Base-by-base conservation (phyloP, 495 filamentous ascomycete genomes). In the Sabuloglossum arenarium region DNA sequence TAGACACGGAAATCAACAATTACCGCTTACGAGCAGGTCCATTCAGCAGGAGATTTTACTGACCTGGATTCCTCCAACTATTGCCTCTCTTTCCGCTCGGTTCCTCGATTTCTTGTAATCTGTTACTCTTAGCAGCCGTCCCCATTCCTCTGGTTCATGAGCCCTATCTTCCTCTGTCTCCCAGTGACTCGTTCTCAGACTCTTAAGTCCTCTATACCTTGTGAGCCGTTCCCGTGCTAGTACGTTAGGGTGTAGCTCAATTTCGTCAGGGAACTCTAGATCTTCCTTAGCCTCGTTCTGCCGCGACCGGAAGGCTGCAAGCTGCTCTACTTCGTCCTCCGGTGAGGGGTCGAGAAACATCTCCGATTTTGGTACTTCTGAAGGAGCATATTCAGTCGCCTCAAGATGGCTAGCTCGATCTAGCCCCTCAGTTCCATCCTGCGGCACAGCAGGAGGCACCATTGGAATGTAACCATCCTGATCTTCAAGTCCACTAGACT, bases 201-300 rank as follows among this genome's bases (percentile, higher is more conserved):
- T 93, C 73, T 95, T 97, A 55, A 98, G 68, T 19, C 91, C 91
- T 63, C 91, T 71, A 69, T 93, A 98, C 53, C 84, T 77, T 14
- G 83, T 77, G 49, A 97, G 70, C 3, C 91, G 76, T 68, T 98
- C 91, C 43, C 86, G 71, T 2, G 89, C 91, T 42, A 85, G 73
- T 1, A 89, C 87, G 53, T 89, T 80, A 0, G 93, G 91, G 60
- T 83, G 86, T 43, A 98, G 74, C 66, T 98, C 91, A 61, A 97
- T 89, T 67, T 98, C 91, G 58, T 98, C 91, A 4, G 91, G 91
- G 69, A 97, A 98, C 61, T 96, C 90, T 19, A 83, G 75, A 64
- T 98, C 89, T 24, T 97, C 89, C 54, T 85, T 73, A 23, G 80
- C 86, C 61, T 95, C 88, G 25, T 76, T 79, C 56, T 88, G 85